A percentile compares a stretch with the other conserved stretches of the same genome.
phyloP scores from a whole-genome alignment of 2,329 filamentous ascomycete genomes.

The Xylariaceae sp. region DNA sequence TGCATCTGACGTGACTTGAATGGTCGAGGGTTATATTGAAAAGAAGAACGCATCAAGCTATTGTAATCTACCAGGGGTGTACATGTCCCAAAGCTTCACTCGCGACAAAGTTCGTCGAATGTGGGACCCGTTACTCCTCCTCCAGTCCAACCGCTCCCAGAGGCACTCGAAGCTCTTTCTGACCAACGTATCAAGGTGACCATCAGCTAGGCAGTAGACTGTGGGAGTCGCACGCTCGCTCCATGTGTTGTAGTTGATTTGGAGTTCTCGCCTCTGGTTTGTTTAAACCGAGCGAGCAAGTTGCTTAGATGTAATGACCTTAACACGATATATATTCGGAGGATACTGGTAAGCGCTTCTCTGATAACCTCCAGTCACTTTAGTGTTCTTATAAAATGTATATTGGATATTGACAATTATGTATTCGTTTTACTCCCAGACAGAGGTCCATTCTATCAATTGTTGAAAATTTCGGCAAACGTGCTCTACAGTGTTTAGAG shows the following conservation, averaged over 20 bases:
- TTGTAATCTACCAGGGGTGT: no score
- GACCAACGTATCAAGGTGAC: no score
- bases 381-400: background rate
- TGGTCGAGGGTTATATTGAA: no score
- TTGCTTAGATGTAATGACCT: background rate
- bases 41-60: no score
- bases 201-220: no score
- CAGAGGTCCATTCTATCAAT: background rate
- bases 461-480: background rate
- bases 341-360: background rate
- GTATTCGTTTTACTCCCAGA: background rate
- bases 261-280: background rate
- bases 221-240: no score
- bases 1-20: no score
- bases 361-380: background rate
- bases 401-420: background rate
- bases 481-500: background rate
- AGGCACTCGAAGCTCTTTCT: no score
- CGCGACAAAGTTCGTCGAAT: no score
- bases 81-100: no score
- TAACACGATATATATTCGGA: background rate
- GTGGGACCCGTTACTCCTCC: no score
- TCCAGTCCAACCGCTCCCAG: no score
- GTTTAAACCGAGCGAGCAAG: background rate
- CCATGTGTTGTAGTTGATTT: background rate